Evolutionary conservation across 495 filamentous ascomycete species (phyloP), one percentile per base, ranked within the genome.

Genomic region (Aspergillus steynii): DNA sequence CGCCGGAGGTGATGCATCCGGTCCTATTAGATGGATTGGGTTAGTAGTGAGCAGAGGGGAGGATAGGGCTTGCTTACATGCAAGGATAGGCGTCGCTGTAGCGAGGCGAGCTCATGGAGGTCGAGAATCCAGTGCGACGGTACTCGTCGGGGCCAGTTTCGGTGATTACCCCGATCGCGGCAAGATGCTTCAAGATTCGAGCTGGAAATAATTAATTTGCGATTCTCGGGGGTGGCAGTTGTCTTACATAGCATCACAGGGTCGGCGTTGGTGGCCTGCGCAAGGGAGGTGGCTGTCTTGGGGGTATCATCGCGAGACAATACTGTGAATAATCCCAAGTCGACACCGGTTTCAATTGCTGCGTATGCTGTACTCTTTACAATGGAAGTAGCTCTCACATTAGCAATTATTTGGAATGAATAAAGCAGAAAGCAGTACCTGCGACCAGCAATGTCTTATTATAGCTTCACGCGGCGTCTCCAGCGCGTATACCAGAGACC

Each of bases 111-210:
- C 68, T 68, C 10, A 83, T 62, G 3, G 74, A 61, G 9, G 64
- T 73, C 6, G 72, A 68, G 51, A 83, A 70, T 15, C 70, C 71
- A 27, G 68, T 82, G 0, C 65, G 61, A 12, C 56, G 46, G 61
- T 81, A 84, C 27, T 71, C 70, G 55, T 82, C 71, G 0, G 56
- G 45, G 3, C 71, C 75, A 10, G 69, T 73, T 62, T 83, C 74
- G 28, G 45, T 53, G 15, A 84, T 64, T 46, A 77, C 63, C 5
- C 73, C 75, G 69, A 79, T 81, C 32, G 80, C 74, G 4, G 74
- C 77, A 1, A 83, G 62, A 54, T 83, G 80, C 50, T 73, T 74
- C 61, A 82, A 58, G 48, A 80, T 62, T 7, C 74, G 74, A 2
- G 49, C 65, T 68, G 25, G 20, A 50, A 47, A 8, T 29, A 48